Percentiles rank a stretch among this genome's conserved stretches.
Conservation (phyloP, 83 land plant species). For the Thuja plicata region DNA sequence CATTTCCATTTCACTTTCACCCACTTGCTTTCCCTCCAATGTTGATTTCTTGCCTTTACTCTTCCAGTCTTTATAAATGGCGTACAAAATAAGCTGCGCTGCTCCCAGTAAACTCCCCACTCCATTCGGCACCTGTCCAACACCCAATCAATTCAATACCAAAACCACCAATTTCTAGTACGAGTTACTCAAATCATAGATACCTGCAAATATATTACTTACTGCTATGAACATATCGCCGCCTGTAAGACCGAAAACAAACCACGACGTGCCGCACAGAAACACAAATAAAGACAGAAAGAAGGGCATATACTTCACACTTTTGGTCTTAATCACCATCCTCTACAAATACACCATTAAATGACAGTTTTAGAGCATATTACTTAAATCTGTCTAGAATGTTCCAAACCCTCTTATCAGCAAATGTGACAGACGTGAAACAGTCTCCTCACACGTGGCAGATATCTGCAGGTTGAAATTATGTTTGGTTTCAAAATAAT, state of each 20-base stretch:
- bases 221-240: conserved; percentile 54
- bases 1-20: background rate
- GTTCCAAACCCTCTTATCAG: no score
- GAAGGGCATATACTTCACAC: conserved; percentile 71
- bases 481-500: no score
- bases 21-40: background rate
- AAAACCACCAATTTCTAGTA: background rate
- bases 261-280: conserved; percentile 63
- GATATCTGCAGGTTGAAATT: no score
- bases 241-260: conserved; percentile 53
- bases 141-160: background rate
- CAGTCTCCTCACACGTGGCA: no score
- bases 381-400: background rate
- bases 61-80: conserved; percentile 21
- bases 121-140: conserved; percentile 29
- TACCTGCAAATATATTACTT: background rate
- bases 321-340: conserved; percentile 59
- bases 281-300: conserved; percentile 64
- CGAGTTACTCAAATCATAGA: no score
- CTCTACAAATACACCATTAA: conserved; percentile 27
- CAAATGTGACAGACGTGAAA: no score
- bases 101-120: conserved; percentile 23
- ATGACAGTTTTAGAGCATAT: background rate
- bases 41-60: background rate
- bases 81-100: conserved; percentile 29